Evolutionary conservation across 23 red algal species (phyloP).

Genomic region (Gracilaria caudata): DNA sequence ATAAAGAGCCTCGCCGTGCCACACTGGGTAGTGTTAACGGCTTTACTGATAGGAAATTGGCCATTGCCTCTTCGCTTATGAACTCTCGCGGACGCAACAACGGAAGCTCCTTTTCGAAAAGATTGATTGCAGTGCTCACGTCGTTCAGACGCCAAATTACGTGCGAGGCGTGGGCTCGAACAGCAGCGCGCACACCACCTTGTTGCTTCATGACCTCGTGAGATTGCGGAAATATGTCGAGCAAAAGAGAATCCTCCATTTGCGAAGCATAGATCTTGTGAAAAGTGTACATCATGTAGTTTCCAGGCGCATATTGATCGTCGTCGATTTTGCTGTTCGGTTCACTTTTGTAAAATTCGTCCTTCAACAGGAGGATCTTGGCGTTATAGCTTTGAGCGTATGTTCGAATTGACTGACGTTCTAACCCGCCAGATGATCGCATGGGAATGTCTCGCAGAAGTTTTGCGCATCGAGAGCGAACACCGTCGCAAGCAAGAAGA

Average conservation of each 20-base stretch:
- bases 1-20: neutral
- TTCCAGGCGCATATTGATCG: neutral
- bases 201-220: neutral
- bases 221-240: slow-evolving; percentile 2
- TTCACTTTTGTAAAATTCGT: neutral
- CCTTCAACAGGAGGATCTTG: neutral
- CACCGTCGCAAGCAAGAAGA: neutral
- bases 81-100: slow-evolving; percentile 11
- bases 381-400: neutral
- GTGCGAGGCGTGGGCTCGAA: neutral
- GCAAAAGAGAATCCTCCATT: slow-evolving; percentile 3
- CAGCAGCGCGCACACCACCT: neutral
- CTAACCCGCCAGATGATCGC: neutral
- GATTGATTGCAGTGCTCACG: neutral
- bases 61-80: neutral
- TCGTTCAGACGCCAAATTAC: neutral
- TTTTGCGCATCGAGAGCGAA: neutral
- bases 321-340: neutral
- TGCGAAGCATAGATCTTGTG: neutral
- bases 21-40: neutral
- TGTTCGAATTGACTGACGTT: neutral
- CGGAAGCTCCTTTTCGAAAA: slow-evolving; percentile 6
- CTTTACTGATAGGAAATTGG: neutral
- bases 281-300: slow-evolving; percentile 11
- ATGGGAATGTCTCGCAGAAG: neutral